phyloP scores from a whole-genome alignment of 352 stramenopile genomes.

The Hyaloperonospora arabidopsidis region DNA sequence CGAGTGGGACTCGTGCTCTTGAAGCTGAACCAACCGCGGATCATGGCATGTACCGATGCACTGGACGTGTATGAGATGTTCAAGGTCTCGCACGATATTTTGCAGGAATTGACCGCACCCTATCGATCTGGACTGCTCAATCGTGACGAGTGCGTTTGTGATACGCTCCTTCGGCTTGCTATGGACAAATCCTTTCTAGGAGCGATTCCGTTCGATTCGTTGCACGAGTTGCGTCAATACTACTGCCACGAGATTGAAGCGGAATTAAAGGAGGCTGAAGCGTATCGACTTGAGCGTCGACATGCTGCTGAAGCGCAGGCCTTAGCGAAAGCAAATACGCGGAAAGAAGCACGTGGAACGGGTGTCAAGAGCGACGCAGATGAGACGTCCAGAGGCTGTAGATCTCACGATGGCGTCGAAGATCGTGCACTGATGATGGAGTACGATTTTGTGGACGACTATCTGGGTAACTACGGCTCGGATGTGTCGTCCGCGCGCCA shows the following conservation, averaged over 20 bases:
- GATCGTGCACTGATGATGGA: constrained; percentile 43
- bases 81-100: constrained; percentile 57
- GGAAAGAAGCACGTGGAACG: background rate
- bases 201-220: constrained; percentile 59
- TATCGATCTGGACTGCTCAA: constrained; percentile 52
- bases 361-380: constrained; percentile 7
- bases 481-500: constrained; percentile 44
- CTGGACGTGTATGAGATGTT: constrained; percentile 83
- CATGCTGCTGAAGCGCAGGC: constrained; percentile 8
- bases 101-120: constrained; percentile 50
- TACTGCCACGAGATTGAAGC: constrained; percentile 54
- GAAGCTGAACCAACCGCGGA: constrained; percentile 65
- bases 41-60: constrained; percentile 63
- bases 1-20: constrained; percentile 77
- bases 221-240: constrained; percentile 63
- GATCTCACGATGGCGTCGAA: constrained; percentile 13
- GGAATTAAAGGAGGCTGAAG: constrained; percentile 42
- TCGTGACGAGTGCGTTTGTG: constrained; percentile 76
- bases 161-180: constrained; percentile 66
- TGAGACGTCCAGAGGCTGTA: constrained; percentile 21
- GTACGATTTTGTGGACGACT: constrained; percentile 81
- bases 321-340: constrained; percentile 1
- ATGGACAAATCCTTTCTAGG: constrained; percentile 82
- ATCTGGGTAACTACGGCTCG: constrained; percentile 27
- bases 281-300: constrained; percentile 19